These are phyloP conservation scores for Kregervanrija delftensis DNA, from an alignment of 805 yeast genomes.

Conservation along the genomic window DNA sequence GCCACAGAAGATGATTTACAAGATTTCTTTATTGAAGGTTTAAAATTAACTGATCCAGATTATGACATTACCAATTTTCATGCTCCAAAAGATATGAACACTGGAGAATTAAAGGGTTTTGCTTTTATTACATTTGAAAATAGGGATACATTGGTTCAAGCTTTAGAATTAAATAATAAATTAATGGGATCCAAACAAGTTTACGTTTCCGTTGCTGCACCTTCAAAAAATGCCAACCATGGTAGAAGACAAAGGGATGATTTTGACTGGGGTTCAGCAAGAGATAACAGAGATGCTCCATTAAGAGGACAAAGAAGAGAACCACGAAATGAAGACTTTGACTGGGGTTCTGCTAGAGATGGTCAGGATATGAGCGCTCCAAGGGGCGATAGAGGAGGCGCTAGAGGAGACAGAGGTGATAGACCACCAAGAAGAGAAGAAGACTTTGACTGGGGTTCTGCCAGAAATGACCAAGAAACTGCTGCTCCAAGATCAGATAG, in stretches of 20 bases:
- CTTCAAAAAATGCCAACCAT: constrained; percentile 30
- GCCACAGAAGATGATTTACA: constrained; percentile 56
- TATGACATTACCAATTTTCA: constrained; percentile 54
- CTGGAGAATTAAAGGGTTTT: constrained; percentile 56
- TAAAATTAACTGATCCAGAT: constrained; percentile 41
- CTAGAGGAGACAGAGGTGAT: constrained; percentile 24
- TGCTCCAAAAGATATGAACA: constrained; percentile 63
- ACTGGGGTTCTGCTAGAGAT: constrained; percentile 37
- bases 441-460: constrained; percentile 40
- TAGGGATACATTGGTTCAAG: constrained; percentile 43
- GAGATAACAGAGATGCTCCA: constrained; percentile 23
- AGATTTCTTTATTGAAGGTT: constrained; percentile 52
- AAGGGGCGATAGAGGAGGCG: constrained; percentile 10
- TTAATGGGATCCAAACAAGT: constrained; percentile 44
- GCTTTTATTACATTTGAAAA: constrained; percentile 47
- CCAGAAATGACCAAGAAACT: constrained; percentile 18
- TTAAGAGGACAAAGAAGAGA: constrained; percentile 14
- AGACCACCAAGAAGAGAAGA: constrained; percentile 22
- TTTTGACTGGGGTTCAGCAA: constrained; percentile 52
- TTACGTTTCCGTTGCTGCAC: constrained; percentile 54
- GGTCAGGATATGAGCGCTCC: constrained; percentile 5
- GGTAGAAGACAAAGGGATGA: constrained; percentile 35
- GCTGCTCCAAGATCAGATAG: constrained; percentile 24
- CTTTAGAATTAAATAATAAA: constrained; percentile 37
- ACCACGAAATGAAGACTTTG: constrained; percentile 32